Evolutionary conservation across 164 flowering plant species (phyloP).

Genomic region (Vitis labrusca): DNA sequence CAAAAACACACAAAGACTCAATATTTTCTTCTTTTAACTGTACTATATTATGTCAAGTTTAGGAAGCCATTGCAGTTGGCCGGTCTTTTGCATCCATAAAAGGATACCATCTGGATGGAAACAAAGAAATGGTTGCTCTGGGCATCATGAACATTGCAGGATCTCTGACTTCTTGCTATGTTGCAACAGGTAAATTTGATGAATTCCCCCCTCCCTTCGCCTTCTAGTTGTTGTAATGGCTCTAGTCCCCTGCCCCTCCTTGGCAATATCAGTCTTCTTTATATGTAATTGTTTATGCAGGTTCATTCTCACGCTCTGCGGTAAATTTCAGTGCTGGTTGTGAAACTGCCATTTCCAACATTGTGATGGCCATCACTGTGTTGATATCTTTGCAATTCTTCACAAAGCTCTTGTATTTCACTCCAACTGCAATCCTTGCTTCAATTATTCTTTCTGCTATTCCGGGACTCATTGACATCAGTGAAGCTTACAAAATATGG

Average conservation of each 20-base stretch:
- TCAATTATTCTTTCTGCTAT: slow-evolving; percentile 56
- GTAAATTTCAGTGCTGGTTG: slow-evolving; percentile 58
- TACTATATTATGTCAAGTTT: background rate
- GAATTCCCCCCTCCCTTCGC: background rate
- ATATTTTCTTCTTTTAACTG: background rate
- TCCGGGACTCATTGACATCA: slow-evolving; percentile 40
- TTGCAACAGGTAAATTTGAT: slow-evolving; percentile 56
- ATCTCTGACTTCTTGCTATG: slow-evolving; percentile 75
- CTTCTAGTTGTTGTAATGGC: too few relatives aligned
- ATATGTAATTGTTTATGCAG: slow-evolving; percentile 20
- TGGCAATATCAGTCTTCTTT: background rate
- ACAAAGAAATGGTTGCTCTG: slow-evolving; percentile 83
- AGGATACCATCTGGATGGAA: slow-evolving; percentile 79
- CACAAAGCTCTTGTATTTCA: slow-evolving; percentile 43
- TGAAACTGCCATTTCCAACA: slow-evolving; percentile 46
- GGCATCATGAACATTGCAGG: slow-evolving; percentile 81
- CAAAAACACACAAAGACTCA: background rate
- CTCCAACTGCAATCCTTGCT: slow-evolving; percentile 55
- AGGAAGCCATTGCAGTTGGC: slow-evolving; percentile 91
- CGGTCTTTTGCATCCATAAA: slow-evolving; percentile 71
- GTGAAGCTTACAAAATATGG: slow-evolving; percentile 38
- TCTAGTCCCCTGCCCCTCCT: background rate
- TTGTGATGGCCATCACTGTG: slow-evolving; percentile 51
- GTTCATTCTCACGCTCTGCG: slow-evolving; percentile 55
- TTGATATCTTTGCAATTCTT: slow-evolving; percentile 31